Evolutionary conservation across 495 filamentous ascomycete species (phyloP).

Genomic region (Aspergillus carlsbadensis): DNA sequence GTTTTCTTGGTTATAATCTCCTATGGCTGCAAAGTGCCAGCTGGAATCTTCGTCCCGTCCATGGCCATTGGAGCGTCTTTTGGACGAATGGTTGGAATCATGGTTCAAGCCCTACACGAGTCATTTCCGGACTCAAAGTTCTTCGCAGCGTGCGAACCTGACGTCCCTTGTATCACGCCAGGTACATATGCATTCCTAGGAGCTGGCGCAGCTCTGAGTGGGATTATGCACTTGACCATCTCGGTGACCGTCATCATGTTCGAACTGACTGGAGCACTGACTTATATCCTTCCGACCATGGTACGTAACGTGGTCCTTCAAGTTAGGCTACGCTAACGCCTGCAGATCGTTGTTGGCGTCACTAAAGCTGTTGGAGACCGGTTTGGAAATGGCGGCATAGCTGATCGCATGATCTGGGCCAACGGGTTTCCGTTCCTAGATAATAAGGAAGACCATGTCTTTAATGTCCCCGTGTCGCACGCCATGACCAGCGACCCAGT

Average conservation of each 20-base stretch:
- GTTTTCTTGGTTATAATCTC: conserved; percentile 90
- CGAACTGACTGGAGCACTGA: conserved; percentile 89
- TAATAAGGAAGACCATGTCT: conserved; percentile 97
- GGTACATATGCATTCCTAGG: conserved; percentile 96
- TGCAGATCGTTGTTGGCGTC: conserved; percentile 86
- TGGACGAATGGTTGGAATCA: conserved; percentile 87
- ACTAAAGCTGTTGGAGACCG: conserved; percentile 92
- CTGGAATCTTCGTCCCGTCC: conserved; percentile 95
- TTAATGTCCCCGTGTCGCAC: conserved; percentile 90
- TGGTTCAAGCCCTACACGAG: conserved; percentile 88
- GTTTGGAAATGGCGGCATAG: conserved; percentile 93
- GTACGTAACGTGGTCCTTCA: conserved; percentile 32
- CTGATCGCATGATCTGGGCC: conserved; percentile 99
- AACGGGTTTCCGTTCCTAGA: conserved; percentile 97
- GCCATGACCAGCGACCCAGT: conserved; percentile 82
- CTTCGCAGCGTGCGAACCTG: conserved; percentile 83
- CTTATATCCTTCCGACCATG: conserved; percentile 97
- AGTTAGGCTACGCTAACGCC: conserved; percentile 15
- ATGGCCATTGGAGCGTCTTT: conserved; percentile 98
- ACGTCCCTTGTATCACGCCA: conserved; percentile 94
- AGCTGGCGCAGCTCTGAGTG: conserved; percentile 90
- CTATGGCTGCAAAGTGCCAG: conserved; percentile 97
- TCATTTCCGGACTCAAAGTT: conserved; percentile 77
- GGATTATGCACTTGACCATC: conserved; percentile 96
- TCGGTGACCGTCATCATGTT: conserved; percentile 99